Evolutionary conservation across 163 green algal species (phyloP), one percentile per base, ranked within the genome.

Genomic region (Scenedesmus sp.): DNA sequence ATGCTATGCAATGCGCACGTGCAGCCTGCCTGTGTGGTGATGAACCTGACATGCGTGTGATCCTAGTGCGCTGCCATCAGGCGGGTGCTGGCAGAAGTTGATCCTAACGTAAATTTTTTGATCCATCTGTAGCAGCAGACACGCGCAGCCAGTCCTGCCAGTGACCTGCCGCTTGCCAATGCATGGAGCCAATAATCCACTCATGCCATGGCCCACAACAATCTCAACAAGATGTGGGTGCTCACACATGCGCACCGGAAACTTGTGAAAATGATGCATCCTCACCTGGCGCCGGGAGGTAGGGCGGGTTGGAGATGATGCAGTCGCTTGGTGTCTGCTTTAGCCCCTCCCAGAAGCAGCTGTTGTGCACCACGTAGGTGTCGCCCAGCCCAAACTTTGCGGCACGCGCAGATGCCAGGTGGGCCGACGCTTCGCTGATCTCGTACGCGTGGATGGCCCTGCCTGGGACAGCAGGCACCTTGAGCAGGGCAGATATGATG

Each of bases 221-320:
- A 26, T 8, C 67, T 26, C 12, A 26, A 26, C 20, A 12, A 23
- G 67, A n/a, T 5, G 16, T 77, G 18, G 4, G 18, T 12, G 67
- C 67, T 34, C 10, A 20, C 62, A 12, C 62, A 70, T 70, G 62
- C 10, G 13, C 62, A 12, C 62, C 10, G 62, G 10, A 70, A 15
- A 12, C 62, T 70, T 12, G 62, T 20, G 10, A 70, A 70, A 70
- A 8, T 62, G 3, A 23, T 12, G 20, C 16, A 9, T 20, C 12
- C 62, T 82, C 70, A 92, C 89, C 94, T 55, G 93, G 94, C 0
- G 94, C 93, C 4, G 95, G 94, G 2, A 97, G 81, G 88, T 97
- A 97, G 6, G 95, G 95, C n/a, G 95, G 95, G 76, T 97, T 97
- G 46, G 94, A 82, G 8, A 96, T 91, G 4, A 97, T 86, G 73